A percentile compares a stretch with the other conserved stretches of the same genome.
Evolutionary conservation across 495 filamentous ascomycete species (phyloP).

Genomic region (Diplogelasinospora grovesii): DNA sequence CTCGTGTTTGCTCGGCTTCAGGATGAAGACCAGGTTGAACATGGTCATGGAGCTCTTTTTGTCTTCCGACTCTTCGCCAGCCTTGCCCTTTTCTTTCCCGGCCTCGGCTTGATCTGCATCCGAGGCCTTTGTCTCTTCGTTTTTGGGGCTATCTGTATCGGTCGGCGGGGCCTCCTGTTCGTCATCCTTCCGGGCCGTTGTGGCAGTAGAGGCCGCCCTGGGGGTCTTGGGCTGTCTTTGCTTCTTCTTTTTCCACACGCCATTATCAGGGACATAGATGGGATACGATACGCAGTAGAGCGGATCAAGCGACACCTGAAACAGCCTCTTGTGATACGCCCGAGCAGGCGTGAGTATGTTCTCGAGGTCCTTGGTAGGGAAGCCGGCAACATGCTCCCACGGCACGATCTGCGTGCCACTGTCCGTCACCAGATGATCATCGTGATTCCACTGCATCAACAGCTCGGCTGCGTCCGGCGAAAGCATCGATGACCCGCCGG

Average conservation of each 20-base stretch:
- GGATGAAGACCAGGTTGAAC: conserved; percentile 94
- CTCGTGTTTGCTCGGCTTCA: conserved; percentile 71
- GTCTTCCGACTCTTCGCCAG: conserved; percentile 45
- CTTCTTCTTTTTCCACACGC: conserved; percentile 77
- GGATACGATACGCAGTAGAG: conserved; percentile 82
- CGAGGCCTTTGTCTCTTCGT: too few relatives aligned
- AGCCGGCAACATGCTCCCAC: conserved; percentile 74
- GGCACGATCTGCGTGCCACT: conserved; percentile 51
- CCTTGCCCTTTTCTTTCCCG: conserved; percentile 25
- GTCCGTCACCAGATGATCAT: conserved; percentile 46
- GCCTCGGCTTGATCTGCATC: conserved; percentile 30
- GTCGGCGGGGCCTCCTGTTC: conserved; percentile 11
- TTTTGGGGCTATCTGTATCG: conserved; percentile 15
- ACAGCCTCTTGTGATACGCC: conserved; percentile 78
- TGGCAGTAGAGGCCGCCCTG: conserved; percentile 26
- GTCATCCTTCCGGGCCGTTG: conserved; percentile 5
- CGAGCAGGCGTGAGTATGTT: conserved; percentile 73
- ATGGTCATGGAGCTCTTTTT: conserved; percentile 69
- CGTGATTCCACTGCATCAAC: conserved; percentile 50
- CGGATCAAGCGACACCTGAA: conserved; percentile 81
- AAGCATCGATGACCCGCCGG: conserved; percentile 28
- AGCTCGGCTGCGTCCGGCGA: conserved; percentile 29
- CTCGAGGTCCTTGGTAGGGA: conserved; percentile 70
- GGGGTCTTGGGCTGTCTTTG: conserved; percentile 31
- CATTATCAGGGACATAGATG: conserved; percentile 79